Percentiles rank a stretch among this genome's conserved stretches.
Conservation (phyloP, 768 basidiomycete genomes). For the Cystobasidium ongulense region DNA sequence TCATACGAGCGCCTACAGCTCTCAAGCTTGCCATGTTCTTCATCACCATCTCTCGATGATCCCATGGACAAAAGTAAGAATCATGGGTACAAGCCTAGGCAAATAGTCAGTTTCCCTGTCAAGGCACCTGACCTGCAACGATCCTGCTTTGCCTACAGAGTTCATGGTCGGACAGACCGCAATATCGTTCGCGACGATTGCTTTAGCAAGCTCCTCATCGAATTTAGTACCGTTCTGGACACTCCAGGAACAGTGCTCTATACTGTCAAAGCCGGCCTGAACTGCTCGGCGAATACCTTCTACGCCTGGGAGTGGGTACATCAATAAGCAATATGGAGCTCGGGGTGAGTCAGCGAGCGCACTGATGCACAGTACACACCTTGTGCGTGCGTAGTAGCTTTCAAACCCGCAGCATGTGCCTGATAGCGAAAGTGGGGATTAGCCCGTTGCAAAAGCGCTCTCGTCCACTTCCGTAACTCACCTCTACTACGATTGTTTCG, state of each 20-base stretch:
- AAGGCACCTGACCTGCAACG: neutral
- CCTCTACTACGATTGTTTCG: neutral
- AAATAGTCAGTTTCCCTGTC: neutral
- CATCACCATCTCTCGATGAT: neutral
- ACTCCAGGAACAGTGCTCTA: conserved; percentile 17
- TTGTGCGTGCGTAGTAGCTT: conserved; percentile 6
- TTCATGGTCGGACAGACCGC: conserved; percentile 22
- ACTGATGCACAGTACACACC: neutral
- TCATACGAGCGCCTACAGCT: neutral
- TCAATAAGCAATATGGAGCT: no score
- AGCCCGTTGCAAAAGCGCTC: neutral
- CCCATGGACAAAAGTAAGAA: conserved; percentile 12
- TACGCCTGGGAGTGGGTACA: neutral
- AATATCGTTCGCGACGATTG: neutral
- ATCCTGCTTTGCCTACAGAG: neutral
- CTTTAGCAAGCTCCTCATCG: neutral
- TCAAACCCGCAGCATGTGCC: conserved; percentile 1
- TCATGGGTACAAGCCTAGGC: conserved; percentile 1
- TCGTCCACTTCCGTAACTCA: neutral
- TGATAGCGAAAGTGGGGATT: no score
- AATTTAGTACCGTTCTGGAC: neutral
- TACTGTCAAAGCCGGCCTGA: neutral
- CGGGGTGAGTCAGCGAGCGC: neutral
- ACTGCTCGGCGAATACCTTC: conserved; percentile 14
- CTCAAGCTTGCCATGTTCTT: neutral